Evolutionary conservation across 805 yeast species (phyloP), one percentile per base, ranked within the genome.

Genomic region (Brettanomyces naardenensis): DNA sequence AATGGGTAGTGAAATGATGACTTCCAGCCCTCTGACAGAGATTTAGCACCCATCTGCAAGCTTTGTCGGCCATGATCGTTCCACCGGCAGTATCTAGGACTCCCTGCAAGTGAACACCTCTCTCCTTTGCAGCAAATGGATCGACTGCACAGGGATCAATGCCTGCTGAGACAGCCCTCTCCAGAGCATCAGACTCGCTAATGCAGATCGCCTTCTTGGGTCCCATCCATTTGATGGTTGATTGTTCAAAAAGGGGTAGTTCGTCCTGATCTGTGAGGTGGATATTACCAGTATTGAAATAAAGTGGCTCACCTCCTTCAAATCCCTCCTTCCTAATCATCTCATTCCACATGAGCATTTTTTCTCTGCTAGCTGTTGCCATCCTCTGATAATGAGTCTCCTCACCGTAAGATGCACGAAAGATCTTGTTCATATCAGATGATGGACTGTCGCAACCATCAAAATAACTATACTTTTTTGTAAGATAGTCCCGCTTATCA

Each of bases 31-130:
- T 33, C 19, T 44, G 30, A 41, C 55, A 47, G 19, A 52, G 36
- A 27, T 51, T 44, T 11, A 53, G 31, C 5, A 57, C 59, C 55
- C 59, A 60, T 28, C 51, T 44, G 31, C 61, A 58, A 18, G 53
- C 48, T 42, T 56, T 59, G 33, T 55, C 59, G 3, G 65, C 61
- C 15, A 52, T 33, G 20, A 54, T 48, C 45, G 56, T 46, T 9
- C 65, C 60, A 17, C 59, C 58, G 15, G 52, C 48, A 20, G 56
- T 48, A 39, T 56, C 61, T 20, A 56, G 36, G 17, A 54, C 44
- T 30, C 56, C 59, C 32, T 50, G 46, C 4, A 49, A 30, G 29
- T 43, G 45, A 11, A 36, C 28, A 7, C 46, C 50, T 11, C 42
- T 30, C 14, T 34, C 31, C 10, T 42, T 42, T 32, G 39, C 29